These are phyloP conservation scores for Meyerozyma elateridarum DNA, from an alignment of 1,139 yeast species.

Conservation along the genomic window DNA sequence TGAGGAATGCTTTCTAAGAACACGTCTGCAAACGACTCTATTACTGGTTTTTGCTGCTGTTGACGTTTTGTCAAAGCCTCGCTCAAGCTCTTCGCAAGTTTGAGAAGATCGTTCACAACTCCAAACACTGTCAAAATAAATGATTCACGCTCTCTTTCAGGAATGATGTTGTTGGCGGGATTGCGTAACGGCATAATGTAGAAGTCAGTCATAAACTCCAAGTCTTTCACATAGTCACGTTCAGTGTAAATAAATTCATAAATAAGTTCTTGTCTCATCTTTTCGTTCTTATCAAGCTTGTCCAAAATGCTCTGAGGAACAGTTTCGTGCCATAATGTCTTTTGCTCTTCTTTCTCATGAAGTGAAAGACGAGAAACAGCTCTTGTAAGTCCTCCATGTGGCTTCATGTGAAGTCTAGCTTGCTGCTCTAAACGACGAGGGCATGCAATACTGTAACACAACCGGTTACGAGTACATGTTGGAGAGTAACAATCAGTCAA, in stretches of 20 bases:
- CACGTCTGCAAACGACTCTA: slow-evolving; percentile 81
- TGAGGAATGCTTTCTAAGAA: slow-evolving; percentile 77
- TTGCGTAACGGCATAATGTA: slow-evolving; percentile 90
- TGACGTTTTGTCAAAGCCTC: slow-evolving; percentile 89
- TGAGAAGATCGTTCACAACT: slow-evolving; percentile 81
- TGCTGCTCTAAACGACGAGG: slow-evolving; percentile 95
- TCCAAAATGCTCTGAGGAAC: slow-evolving; percentile 81
- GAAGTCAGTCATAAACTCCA: slow-evolving; percentile 88
- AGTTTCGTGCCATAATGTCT: slow-evolving; percentile 91
- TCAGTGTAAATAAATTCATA: slow-evolving; percentile 93
- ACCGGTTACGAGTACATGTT: slow-evolving; percentile 81
- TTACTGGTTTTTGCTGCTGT: slow-evolving; percentile 76
- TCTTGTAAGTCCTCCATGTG: slow-evolving; percentile 80
- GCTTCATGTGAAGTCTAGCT: slow-evolving; percentile 83
- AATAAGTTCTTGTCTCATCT: slow-evolving; percentile 91
- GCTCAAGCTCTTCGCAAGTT: slow-evolving; percentile 77
- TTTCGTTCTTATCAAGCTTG: slow-evolving; percentile 75
- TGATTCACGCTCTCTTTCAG: slow-evolving; percentile 83
- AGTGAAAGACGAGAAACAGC: slow-evolving; percentile 78
- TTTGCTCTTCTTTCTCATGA: slow-evolving; percentile 74
- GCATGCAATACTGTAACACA: slow-evolving; percentile 96
- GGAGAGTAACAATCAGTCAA: slow-evolving; percentile 95
- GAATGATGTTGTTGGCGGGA: slow-evolving; percentile 70
- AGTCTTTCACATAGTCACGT: slow-evolving; percentile 89
- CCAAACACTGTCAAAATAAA: slow-evolving; percentile 90